Percentiles rank a stretch among this genome's conserved stretches.
These are phyloP conservation scores for Penicillium concentricum DNA, from an alignment of 2,329 filamentous ascomycete genomes.

Conservation along the genomic window DNA sequence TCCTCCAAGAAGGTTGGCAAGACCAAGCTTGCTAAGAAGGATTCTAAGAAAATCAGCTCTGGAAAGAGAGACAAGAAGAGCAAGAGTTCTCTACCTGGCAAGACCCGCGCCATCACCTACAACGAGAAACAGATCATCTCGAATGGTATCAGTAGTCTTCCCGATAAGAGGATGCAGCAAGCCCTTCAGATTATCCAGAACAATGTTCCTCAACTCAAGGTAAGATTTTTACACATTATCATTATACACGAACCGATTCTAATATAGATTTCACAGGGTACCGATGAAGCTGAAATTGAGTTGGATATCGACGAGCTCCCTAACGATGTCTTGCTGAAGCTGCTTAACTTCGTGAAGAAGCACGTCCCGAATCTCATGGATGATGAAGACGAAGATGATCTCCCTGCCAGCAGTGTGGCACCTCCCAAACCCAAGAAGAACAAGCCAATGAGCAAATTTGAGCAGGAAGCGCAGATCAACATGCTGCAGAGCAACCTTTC, in stretches of 20 bases:
- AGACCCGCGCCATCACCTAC: slow-evolving; percentile 66
- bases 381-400: slow-evolving; percentile 46
- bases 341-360: slow-evolving; percentile 50
- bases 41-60: slow-evolving; percentile 48
- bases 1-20: slow-evolving; percentile 49
- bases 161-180: slow-evolving; percentile 71
- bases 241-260: slow-evolving; percentile 2
- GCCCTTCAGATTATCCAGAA: slow-evolving; percentile 88
- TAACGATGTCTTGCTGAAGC: slow-evolving; percentile 46
- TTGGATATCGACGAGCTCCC: slow-evolving; percentile 51
- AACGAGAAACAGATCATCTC: slow-evolving; percentile 91
- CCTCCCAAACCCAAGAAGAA: slow-evolving; percentile 51
- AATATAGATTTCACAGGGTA: slow-evolving; percentile 32
- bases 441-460: slow-evolving; percentile 53
- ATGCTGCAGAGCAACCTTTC: slow-evolving; percentile 48
- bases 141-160: slow-evolving; percentile 76
- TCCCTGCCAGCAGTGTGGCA: slow-evolving; percentile 34
- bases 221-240: slow-evolving; percentile 27
- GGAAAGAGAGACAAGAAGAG: slow-evolving; percentile 50
- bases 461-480: slow-evolving; percentile 52
- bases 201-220: slow-evolving; percentile 72
- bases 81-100: slow-evolving; percentile 46
- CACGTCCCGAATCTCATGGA: slow-evolving; percentile 45
- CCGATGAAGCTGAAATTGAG: slow-evolving; percentile 49
- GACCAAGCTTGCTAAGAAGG: slow-evolving; percentile 24